Evolutionary conservation across 2,329 filamentous ascomycete genomes (phyloP).

Genomic region (Capronia americana): DNA sequence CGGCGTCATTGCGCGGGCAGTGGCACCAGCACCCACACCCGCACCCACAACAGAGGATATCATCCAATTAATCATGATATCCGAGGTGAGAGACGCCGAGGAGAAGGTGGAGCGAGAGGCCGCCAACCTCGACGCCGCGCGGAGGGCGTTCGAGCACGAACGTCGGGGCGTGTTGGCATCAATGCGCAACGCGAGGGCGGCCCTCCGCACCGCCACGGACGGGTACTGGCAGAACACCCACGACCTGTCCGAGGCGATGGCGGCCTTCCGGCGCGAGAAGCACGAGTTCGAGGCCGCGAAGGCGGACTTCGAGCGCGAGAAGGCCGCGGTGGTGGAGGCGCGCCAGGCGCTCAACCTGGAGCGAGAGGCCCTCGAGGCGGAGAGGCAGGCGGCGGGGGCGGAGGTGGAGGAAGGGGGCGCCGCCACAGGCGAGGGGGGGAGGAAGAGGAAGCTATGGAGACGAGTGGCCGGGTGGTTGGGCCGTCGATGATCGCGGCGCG

Average conservation of each 20-base stretch:
- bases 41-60: neutral
- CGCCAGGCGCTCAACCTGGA: neutral
- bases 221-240: neutral
- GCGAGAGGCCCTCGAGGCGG: neutral
- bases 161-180: neutral
- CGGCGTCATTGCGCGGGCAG: no score
- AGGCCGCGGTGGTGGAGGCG: neutral
- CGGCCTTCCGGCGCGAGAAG: neutral
- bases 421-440: neutral
- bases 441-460: neutral
- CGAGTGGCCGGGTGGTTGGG: neutral
- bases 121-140: neutral
- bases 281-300: neutral
- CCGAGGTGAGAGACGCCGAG: neutral
- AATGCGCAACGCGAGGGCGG: neutral
- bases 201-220: neutral
- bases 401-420: no score
- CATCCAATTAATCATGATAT: neutral
- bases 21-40: no score
- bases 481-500: neutral
- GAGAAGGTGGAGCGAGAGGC: neutral
- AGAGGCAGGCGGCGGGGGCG: neutral
- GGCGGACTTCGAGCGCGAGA: neutral
- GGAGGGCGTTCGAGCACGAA: neutral
- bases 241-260: neutral